phyloP scores from a whole-genome alignment of 495 filamentous ascomycete species.

The Apiosordaria backusii region DNA sequence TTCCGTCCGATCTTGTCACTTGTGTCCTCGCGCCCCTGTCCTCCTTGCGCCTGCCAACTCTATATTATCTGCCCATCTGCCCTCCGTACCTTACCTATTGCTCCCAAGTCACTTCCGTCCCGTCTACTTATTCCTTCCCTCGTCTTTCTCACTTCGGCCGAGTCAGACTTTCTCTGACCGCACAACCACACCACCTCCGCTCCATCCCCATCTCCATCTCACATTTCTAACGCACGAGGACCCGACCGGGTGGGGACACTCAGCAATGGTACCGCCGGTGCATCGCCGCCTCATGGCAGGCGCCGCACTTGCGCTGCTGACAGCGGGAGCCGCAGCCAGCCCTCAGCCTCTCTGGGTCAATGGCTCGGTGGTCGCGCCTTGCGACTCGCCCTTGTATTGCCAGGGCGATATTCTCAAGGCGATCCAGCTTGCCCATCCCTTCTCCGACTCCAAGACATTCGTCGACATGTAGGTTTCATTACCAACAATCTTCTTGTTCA shows the following conservation, averaged over 20 bases:
- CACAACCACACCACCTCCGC: neutral
- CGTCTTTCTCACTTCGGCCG: neutral
- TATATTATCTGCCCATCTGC: neutral
- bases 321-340: slow-evolving; percentile 22
- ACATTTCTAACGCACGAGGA: neutral
- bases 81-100: neutral
- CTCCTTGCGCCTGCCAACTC: neutral
- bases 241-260: neutral
- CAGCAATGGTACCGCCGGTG: slow-evolving; percentile 22
- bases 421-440: slow-evolving; percentile 47
- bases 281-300: neutral
- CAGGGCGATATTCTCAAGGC: slow-evolving; percentile 46
- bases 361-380: slow-evolving; percentile 45
- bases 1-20: neutral
- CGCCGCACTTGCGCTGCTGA: slow-evolving; percentile 22
- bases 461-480: slow-evolving; percentile 46
- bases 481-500: neutral
- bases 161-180: neutral
- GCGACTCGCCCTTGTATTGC: slow-evolving; percentile 50
- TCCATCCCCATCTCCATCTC: neutral
- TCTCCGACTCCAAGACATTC: slow-evolving; percentile 51
- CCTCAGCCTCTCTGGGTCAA: slow-evolving; percentile 41
- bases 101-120: neutral
- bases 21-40: neutral
- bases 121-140: neutral